These are phyloP conservation scores for Capsicum pubescens DNA, from an alignment of 257 asterid genomes.

Conservation along the genomic window DNA sequence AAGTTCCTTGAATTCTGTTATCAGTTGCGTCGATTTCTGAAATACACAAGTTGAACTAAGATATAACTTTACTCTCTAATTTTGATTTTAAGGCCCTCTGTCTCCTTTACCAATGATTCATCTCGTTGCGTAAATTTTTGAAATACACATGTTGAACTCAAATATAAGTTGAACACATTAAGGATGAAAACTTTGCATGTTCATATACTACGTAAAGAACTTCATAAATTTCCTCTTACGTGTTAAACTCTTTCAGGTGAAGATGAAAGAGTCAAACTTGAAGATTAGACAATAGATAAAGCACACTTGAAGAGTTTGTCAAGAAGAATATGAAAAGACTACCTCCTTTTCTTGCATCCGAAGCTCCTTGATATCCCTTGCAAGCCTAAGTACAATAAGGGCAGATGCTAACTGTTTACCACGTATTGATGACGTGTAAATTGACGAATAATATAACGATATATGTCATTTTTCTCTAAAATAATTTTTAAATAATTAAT, in stretches of 20 bases:
- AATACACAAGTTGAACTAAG: constrained; percentile 24
- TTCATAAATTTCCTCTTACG: neutral
- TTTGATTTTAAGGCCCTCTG: constrained; percentile 42
- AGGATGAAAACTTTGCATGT: neutral
- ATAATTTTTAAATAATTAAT: too few relatives aligned
- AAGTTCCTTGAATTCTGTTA: too few relatives aligned
- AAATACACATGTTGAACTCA: constrained; percentile 25
- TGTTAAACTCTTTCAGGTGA: neutral
- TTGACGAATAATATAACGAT: too few relatives aligned
- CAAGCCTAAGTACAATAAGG: too few relatives aligned
- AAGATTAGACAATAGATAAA: constrained; percentile 1
- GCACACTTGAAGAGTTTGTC: neutral
- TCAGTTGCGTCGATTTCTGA: constrained; percentile 45
- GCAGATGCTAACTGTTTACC: too few relatives aligned
- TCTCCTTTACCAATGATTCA: constrained; percentile 39
- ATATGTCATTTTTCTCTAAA: too few relatives aligned
- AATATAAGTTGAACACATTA: too few relatives aligned
- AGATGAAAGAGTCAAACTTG: constrained; percentile 12
- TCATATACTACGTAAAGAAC: neutral
- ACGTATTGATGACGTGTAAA: too few relatives aligned
- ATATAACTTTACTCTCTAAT: constrained; percentile 36
- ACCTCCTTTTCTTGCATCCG: constrained; percentile 85
- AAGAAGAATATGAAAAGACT: constrained; percentile 15
- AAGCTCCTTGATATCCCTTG: too few relatives aligned
- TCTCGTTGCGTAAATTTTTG: constrained; percentile 47